Evolutionary conservation across 2,329 filamentous ascomycete species (phyloP).

Genomic region (Alternaria gansuensis): DNA sequence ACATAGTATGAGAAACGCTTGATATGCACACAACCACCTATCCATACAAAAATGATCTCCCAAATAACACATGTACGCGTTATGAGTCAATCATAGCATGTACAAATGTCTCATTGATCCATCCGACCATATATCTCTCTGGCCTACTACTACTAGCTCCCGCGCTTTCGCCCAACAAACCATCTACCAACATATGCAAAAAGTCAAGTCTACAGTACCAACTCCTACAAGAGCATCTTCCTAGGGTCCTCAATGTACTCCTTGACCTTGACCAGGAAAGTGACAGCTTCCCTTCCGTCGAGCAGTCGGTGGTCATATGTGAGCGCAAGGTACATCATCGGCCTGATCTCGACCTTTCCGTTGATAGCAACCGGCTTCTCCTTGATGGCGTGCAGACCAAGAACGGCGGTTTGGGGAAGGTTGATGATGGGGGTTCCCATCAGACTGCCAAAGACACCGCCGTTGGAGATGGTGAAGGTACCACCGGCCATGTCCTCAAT

Average conservation of each 20-base stretch:
- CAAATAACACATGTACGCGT: background rate
- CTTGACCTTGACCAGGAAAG: conserved; percentile 96
- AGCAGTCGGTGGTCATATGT: conserved; percentile 97
- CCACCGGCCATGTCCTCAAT: conserved; percentile 99
- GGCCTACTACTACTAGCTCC: background rate
- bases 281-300: conserved; percentile 93
- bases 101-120: conserved; percentile 12
- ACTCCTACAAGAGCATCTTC: conserved; percentile 75
- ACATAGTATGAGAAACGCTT: conserved; percentile 9
- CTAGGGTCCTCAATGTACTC: conserved; percentile 96
- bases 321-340: conserved; percentile 99
- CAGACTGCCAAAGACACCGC: conserved; percentile 94
- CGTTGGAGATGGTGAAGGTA: conserved; percentile 97
- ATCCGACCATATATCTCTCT: background rate
- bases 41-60: conserved; percentile 12
- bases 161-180: background rate
- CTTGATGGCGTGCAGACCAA: conserved; percentile 96
- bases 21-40: conserved; percentile 14
- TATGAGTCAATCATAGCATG: conserved; percentile 10
- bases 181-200: conserved; percentile 1
- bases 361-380: conserved; percentile 89
- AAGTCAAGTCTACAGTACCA: background rate
- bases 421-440: conserved; percentile 99
- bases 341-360: conserved; percentile 92
- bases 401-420: conserved; percentile 87